phyloP scores from a whole-genome alignment of 2,329 filamentous ascomycete genomes.

The Neonectria punicea region DNA sequence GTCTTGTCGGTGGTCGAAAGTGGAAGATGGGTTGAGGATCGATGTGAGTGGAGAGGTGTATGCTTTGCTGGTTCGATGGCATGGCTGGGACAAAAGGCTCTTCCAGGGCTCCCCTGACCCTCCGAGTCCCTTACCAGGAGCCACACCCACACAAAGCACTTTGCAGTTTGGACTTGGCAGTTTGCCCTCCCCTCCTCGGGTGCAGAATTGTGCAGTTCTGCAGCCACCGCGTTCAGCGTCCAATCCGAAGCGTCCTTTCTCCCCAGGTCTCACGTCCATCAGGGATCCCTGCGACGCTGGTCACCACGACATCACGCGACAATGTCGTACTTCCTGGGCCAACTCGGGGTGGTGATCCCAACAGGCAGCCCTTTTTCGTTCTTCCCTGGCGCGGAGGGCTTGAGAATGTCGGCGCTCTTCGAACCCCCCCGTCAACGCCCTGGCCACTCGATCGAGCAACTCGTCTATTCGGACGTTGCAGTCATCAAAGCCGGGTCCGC shows the following conservation, averaged over 20 bases:
- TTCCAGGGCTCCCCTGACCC: slow-evolving; percentile 7
- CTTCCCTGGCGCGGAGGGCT: slow-evolving; percentile 8
- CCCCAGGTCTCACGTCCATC: slow-evolving; percentile 28
- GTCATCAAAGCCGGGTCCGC: slow-evolving; percentile 19
- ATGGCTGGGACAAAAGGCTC: slow-evolving; percentile 22
- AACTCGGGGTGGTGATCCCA: slow-evolving; percentile 31
- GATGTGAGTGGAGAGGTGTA: slow-evolving; percentile 13
- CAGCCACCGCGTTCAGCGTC: slow-evolving; percentile 11
- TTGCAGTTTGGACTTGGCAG: neutral
- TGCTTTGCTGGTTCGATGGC: slow-evolving; percentile 31
- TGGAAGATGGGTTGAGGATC: slow-evolving; percentile 16
- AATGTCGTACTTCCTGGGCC: slow-evolving; percentile 32
- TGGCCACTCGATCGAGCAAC: slow-evolving; percentile 30
- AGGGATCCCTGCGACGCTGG: slow-evolving; percentile 31
- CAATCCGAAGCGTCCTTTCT: slow-evolving; percentile 36
- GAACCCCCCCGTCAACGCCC: slow-evolving; percentile 8
- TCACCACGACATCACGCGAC: slow-evolving; percentile 41
- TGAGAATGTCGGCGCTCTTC: neutral
- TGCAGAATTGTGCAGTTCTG: neutral
- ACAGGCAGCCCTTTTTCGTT: slow-evolving; percentile 28
- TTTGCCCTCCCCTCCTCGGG: neutral
- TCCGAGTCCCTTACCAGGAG: slow-evolving; percentile 1
- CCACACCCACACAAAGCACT: slow-evolving; percentile 11
- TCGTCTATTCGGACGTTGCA: slow-evolving; percentile 22
- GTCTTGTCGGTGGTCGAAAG: slow-evolving; percentile 17